Evolutionary conservation across 805 yeast genomes (phyloP), one percentile per base, ranked within the genome.

Genomic region (Saccharomyces kudriavzevii): DNA sequence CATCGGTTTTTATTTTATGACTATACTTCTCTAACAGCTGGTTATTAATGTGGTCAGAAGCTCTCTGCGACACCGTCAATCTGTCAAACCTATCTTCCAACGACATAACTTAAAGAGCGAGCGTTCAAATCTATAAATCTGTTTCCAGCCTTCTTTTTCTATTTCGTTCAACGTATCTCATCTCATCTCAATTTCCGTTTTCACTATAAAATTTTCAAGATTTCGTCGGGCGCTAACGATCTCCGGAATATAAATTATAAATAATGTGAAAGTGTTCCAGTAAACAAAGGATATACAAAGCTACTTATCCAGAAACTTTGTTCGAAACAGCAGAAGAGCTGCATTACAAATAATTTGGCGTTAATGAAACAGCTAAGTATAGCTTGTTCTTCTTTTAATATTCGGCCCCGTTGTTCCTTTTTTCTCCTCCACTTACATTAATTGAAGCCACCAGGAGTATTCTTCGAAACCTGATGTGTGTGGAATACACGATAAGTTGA

Each of bases 1-100:
- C 79, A 63, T 84, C 90, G 1, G 83, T 75, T 58, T 83, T 84
- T 65, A 86, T 85, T 56, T 77, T 81, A 51, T 80, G 79, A 0
- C 84, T 80, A 66, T 82, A 84, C 60, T 79, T 82, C n/a, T 79
- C 81, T 22, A 83, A 72, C 40, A 87, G 78, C 47, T 73, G 74
- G 2, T 77, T 74, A 52, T 78, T 77, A 50, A 75, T 77, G 52
- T 67, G 66, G 26, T 67, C 69, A 24, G 55, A 40, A 26, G 30
- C 48, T 14, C 49, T 20, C 4, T 52, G 55, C 8, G 54, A 49
- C 9, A 64, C 46, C 22, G 54, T 29, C n/a, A 66, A 51, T 17
- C 52, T 53, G 17, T 54, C 57, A 47, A 66, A 58, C 14, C 57
- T 57, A 45, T 59, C 67, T 20, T 63, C 67, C 11, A 66, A 40